A percentile compares a stretch with the other conserved stretches of the same genome.
Conservation (phyloP, 108 stramenopile genomes). For the Nitzschia sp. region DNA sequence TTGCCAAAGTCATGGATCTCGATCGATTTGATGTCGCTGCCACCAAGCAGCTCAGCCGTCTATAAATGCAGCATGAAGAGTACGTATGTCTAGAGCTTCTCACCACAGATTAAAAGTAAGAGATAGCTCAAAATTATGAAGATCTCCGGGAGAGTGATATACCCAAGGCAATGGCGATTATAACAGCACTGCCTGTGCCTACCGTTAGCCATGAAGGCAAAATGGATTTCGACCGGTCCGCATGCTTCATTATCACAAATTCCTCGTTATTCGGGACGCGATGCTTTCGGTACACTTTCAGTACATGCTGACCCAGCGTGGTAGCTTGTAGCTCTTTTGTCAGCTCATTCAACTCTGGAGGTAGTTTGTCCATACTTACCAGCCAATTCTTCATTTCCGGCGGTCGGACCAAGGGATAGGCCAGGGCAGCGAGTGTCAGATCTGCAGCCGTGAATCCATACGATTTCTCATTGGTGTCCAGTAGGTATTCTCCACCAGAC, state of each 20-base stretch:
- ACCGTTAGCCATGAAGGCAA: neutral
- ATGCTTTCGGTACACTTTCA: slow-evolving; percentile 30
- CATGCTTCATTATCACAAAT: neutral
- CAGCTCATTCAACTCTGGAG: slow-evolving; percentile 5
- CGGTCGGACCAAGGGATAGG: slow-evolving; percentile 13
- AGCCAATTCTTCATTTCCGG: slow-evolving; percentile 4
- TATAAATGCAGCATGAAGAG: neutral
- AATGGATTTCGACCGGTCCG: neutral
- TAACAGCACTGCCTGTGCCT: neutral
- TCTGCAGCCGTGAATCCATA: slow-evolving; percentile 45
- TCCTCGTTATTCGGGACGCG: slow-evolving; percentile 4
- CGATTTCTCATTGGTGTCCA: neutral
- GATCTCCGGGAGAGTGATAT: neutral
- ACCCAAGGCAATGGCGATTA: neutral
- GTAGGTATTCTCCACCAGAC: slow-evolving; percentile 11
- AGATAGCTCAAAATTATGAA: neutral
- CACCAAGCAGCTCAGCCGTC: slow-evolving; percentile 1
- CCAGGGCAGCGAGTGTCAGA: slow-evolving; percentile 38
- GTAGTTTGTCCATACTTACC: neutral
- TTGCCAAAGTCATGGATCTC: slow-evolving; percentile 68
- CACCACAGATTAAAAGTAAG: no score
- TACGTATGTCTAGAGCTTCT: no score
- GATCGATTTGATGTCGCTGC: slow-evolving; percentile 73
- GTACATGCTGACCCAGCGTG: slow-evolving; percentile 30
- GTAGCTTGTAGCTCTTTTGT: slow-evolving; percentile 19